Percentiles rank a stretch among this genome's conserved stretches.
Conservation (phyloP, 2,329 filamentous ascomycete species). For the Cytospora schulzeri region DNA sequence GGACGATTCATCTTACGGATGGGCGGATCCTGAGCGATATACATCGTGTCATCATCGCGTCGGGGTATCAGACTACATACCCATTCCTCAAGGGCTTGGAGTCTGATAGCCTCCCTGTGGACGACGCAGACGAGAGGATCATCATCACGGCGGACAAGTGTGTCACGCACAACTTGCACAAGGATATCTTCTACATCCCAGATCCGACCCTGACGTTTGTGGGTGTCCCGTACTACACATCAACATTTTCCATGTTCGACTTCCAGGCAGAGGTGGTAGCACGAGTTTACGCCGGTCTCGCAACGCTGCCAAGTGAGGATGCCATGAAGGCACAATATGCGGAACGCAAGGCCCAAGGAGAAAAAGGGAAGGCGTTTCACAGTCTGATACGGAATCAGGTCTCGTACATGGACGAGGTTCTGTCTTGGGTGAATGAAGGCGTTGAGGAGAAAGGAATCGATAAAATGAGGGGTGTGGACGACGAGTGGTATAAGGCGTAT, state of each 20-base stretch:
- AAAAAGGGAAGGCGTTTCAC: slow-evolving; percentile 42
- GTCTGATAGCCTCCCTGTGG: slow-evolving; percentile 39
- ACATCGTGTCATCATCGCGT: slow-evolving; percentile 65
- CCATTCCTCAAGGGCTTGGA: slow-evolving; percentile 62
- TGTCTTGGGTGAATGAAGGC: slow-evolving; percentile 28
- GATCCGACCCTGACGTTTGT: slow-evolving; percentile 66
- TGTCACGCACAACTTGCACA: slow-evolving; percentile 67
- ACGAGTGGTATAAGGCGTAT: slow-evolving; percentile 35
- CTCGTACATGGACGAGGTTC: slow-evolving; percentile 37
- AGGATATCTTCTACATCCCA: slow-evolving; percentile 71
- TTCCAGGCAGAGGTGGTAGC: slow-evolving; percentile 67
- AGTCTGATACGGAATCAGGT: slow-evolving; percentile 34
- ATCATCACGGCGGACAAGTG: slow-evolving; percentile 65
- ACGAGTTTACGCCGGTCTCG: slow-evolving; percentile 55
- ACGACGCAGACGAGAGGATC: slow-evolving; percentile 52
- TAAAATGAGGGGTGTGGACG: slow-evolving; percentile 37
- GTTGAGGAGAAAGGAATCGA: slow-evolving; percentile 32
- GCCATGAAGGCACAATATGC: slow-evolving; percentile 42
- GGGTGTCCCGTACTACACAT: slow-evolving; percentile 66
- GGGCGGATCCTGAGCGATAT: slow-evolving; percentile 56
- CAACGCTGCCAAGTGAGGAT: slow-evolving; percentile 46
- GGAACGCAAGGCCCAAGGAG: slow-evolving; percentile 35
- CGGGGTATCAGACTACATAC: slow-evolving; percentile 68
- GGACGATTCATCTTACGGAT: slow-evolving; percentile 53
- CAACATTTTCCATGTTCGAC: slow-evolving; percentile 70